Evolutionary conservation across 2,329 filamentous ascomycete genomes (phyloP), one percentile per base, ranked within the genome.

Genomic region (Sporothrix inflata): DNA sequence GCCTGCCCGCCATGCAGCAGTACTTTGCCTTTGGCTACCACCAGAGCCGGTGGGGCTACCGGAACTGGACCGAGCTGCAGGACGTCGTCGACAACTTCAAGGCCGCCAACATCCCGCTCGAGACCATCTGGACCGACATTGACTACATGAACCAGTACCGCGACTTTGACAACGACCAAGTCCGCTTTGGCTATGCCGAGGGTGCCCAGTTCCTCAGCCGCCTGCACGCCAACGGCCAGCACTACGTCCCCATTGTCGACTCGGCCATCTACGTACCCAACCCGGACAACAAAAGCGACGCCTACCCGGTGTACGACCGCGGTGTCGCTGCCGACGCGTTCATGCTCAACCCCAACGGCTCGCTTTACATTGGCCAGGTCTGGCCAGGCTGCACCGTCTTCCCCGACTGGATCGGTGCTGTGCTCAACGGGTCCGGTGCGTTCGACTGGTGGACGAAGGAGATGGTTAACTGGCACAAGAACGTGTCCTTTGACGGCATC

Each of bases 21-120:
- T 96, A 96, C 82, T 95, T 89, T 85, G 89, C 90, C 0, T 89
- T 97, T 73, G 94, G 94, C 0, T 95, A 87, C 78, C 93, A 97
- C 75, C 93, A 97, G 79, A 95, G 92, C 76, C 87, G 92, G 73
- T 96, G 93, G 90, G 93, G 93, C 0, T 96, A 96, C 79, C 83
- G 86, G 51, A 93, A 92, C 76, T 94, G 91, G 89, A 87, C 88
- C 1, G 85, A 88, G 38, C 78, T 93, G 3, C 86, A 91, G 74
- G 87, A 89, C 67, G 90, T 93, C 0, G 86, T 93, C 5, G 86
- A 88, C 73, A 90, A 88, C 79, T 93, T 92, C 80, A 87, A 85
- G 47, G 83, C 84, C 66, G 87, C 88, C 53, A 81, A 84, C 19
- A 93, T 94, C 71, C 91, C 91, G 0, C 82, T 94, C 0, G 92